Conservation (phyloP, 2,329 filamentous ascomycete species). For the Penicillium sp. region DNA sequence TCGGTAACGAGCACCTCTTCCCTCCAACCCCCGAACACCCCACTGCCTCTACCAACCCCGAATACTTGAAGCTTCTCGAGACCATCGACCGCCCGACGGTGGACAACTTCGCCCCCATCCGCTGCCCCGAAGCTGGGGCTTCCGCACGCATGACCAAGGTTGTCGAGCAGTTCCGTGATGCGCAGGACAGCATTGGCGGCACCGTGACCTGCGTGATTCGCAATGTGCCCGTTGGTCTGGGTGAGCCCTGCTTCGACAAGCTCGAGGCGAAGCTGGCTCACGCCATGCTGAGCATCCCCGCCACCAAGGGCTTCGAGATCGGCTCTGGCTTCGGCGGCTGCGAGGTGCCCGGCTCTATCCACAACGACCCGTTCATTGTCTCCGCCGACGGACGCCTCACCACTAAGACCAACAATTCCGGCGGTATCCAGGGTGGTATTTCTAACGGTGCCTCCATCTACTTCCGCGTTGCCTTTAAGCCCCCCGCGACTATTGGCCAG, state of each 20-base stretch:
- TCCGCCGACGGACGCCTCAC: constrained; percentile 64
- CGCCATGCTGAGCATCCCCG: constrained; percentile 93
- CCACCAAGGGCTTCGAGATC: constrained; percentile 94
- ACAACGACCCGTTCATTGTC: constrained; percentile 86
- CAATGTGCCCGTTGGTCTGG: constrained; percentile 80
- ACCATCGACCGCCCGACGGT: constrained; percentile 74
- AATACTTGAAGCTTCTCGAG: constrained; percentile 74
- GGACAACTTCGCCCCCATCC: constrained; percentile 80
- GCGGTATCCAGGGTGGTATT: constrained; percentile 94
- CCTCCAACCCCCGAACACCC: constrained; percentile 70
- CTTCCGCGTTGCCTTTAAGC: constrained; percentile 95
- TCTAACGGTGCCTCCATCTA: constrained; percentile 91
- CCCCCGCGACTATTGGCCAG: constrained; percentile 88
- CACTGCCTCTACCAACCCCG: constrained; percentile 72
- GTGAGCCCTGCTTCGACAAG: constrained; percentile 95
- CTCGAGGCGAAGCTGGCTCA: constrained; percentile 88
- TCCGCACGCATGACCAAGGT: constrained; percentile 73
- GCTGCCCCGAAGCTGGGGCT: constrained; percentile 74
- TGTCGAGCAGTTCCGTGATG: constrained; percentile 77
- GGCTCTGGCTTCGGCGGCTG: constrained; percentile 89
- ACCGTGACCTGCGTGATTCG: constrained; percentile 93
- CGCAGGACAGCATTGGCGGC: constrained; percentile 86
- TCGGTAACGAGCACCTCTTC: constrained; percentile 79
- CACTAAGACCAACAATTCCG: constrained; percentile 92
- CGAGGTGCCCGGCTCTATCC: constrained; percentile 81